Percentiles rank a stretch among this genome's conserved stretches.
Conservation (phyloP, 164 flowering plant genomes). For the Aristolochia contorta region DNA sequence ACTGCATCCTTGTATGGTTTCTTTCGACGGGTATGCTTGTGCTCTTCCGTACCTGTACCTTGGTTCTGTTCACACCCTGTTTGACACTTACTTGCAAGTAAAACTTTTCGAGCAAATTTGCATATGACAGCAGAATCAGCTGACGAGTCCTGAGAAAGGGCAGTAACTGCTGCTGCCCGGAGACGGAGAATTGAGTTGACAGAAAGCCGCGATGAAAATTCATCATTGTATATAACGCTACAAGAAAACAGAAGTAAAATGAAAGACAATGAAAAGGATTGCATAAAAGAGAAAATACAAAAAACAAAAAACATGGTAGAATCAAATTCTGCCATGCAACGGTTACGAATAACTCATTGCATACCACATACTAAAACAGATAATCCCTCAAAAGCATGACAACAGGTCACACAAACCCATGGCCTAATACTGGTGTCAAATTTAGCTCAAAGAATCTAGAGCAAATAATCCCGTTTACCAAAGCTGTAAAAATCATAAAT, state of each 20-base stretch:
- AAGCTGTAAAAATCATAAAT: background rate
- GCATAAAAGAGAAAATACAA: background rate
- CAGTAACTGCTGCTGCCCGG: slow-evolving; percentile 61
- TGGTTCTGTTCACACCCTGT: slow-evolving; percentile 10
- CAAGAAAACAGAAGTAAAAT: slow-evolving; percentile 8
- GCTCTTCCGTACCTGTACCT: slow-evolving; percentile 13
- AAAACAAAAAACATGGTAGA: no score
- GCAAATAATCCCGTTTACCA: background rate
- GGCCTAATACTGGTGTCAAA: no score
- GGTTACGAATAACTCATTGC: no score
- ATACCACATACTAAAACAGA: no score
- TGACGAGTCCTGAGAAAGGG: slow-evolving; percentile 46
- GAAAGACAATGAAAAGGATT: background rate
- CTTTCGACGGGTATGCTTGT: slow-evolving; percentile 8
- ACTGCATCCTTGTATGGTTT: slow-evolving; percentile 11
- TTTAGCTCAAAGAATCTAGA: no score
- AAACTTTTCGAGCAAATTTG: slow-evolving; percentile 50
- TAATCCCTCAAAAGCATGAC: no score
- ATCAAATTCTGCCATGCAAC: no score
- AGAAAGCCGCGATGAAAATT: slow-evolving; percentile 82
- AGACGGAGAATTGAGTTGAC: slow-evolving; percentile 65
- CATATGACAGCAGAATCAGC: slow-evolving; percentile 44
- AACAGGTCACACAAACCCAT: no score
- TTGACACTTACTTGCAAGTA: slow-evolving; percentile 26
- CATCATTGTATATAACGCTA: slow-evolving; percentile 69